Percentiles rank a stretch among this genome's conserved stretches.
Conservation (phyloP, 345 rosid genomes). For the Boechera stricta region DNA sequence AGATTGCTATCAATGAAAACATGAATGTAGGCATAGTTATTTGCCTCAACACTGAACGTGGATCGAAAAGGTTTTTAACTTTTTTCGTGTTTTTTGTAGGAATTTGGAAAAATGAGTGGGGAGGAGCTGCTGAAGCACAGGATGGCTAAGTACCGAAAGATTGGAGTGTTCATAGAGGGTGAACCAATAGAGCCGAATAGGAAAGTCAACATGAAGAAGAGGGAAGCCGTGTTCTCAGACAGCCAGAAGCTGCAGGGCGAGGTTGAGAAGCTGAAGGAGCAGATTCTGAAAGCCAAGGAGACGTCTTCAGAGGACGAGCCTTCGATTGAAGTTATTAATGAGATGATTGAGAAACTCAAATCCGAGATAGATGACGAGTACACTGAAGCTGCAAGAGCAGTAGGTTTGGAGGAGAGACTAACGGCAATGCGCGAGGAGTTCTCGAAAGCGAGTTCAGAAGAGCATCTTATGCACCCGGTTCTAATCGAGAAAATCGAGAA, state of each 20-base stretch:
- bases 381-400: conserved; percentile 62
- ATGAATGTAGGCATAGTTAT: conserved; percentile 69
- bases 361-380: conserved; percentile 79
- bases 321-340: conserved; percentile 57
- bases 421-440: conserved; percentile 57
- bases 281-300: conserved; percentile 68
- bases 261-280: conserved; percentile 70
- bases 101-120: conserved; percentile 71
- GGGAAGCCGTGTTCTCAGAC: conserved; percentile 54
- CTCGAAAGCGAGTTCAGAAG: conserved; percentile 56
- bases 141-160: conserved; percentile 77
- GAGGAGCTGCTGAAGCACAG: conserved; percentile 74
- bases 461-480: conserved; percentile 64
- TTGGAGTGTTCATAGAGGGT: conserved; percentile 78
- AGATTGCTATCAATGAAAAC: conserved; percentile 72
- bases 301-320: conserved; percentile 53
- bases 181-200: conserved; percentile 63
- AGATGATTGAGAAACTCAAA: conserved; percentile 71
- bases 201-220: conserved; percentile 78
- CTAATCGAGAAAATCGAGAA: conserved; percentile 63
- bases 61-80: conserved; percentile 3
- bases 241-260: conserved; percentile 64
- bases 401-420: conserved; percentile 65
- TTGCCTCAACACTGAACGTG: conserved; percentile 21
- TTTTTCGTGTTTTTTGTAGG: conserved; percentile 52